Conservation (phyloP, 164 flowering plant genomes). For the Cinnamomum micranthum region DNA sequence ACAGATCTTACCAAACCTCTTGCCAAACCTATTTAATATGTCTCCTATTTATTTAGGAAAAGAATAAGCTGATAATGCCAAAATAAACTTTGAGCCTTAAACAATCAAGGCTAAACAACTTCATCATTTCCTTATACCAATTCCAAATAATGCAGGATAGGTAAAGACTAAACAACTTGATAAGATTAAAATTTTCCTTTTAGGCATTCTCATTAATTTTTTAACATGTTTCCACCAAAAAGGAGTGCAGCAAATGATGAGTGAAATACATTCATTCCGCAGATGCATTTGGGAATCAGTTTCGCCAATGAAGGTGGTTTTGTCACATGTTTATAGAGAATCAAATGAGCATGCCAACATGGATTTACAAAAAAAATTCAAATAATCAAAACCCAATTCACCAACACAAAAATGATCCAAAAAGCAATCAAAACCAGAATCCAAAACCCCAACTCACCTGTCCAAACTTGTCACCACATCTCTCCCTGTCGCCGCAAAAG, state of each 20-base stretch:
- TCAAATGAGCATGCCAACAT: too few species aligned
- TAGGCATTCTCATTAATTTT: too few species aligned
- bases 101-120: not conserved
- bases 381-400: not conserved
- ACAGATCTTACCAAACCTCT: not conserved
- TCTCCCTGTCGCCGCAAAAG: slow-evolving; percentile 62
- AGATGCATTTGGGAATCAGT: too few species aligned
- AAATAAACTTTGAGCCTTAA: not conserved
- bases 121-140: not conserved
- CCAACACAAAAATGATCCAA: not conserved
- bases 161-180: too few species aligned
- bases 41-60: not conserved
- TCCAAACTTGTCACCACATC: slow-evolving; percentile 74
- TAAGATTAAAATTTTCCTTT: too few species aligned
- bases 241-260: too few species aligned
- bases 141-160: not conserved
- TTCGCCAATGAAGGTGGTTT: too few species aligned
- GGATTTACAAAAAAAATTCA: not conserved
- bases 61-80: not conserved
- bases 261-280: too few species aligned
- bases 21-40: not conserved
- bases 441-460: slow-evolving; percentile 46
- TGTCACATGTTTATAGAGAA: too few species aligned
- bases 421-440: not conserved
- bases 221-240: too few species aligned